Percentiles rank a stretch among this genome's conserved stretches.
phyloP scores from a whole-genome alignment of 306 rosid genomes.

The Ormosia semicastrata region DNA sequence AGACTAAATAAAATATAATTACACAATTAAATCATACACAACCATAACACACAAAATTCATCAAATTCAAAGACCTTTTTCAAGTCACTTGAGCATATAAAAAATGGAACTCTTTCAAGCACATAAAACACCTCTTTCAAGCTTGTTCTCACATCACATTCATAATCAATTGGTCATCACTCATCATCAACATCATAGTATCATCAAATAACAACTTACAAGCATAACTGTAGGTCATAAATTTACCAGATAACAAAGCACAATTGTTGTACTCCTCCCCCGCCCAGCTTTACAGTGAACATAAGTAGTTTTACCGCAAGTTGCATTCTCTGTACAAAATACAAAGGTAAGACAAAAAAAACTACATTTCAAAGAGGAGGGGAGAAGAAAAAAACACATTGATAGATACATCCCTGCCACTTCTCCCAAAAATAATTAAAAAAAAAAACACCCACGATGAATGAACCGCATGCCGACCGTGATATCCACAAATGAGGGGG shows the following conservation, averaged over 20 bases:
- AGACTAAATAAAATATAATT: too few species aligned
- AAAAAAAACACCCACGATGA: slow-evolving; percentile 56
- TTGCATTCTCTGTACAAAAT: slow-evolving; percentile 54
- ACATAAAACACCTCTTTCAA: too few species aligned
- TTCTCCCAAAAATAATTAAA: neutral
- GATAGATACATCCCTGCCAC: neutral
- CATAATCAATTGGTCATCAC: too few species aligned
- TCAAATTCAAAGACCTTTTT: too few species aligned
- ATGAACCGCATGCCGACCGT: slow-evolving; percentile 93
- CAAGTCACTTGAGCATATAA: too few species aligned
- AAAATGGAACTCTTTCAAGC: too few species aligned
- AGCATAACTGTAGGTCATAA: neutral
- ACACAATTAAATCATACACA: too few species aligned
- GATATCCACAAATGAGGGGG: slow-evolving; percentile 80
- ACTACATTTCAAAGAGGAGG: neutral
- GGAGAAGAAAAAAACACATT: neutral
- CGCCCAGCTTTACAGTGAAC: slow-evolving; percentile 99
- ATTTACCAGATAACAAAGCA: slow-evolving; percentile 94
- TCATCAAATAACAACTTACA: neutral
- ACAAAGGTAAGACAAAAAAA: neutral
- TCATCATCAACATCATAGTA: too few species aligned
- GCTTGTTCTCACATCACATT: too few species aligned
- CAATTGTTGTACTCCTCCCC: slow-evolving; percentile 96
- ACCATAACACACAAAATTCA: too few species aligned
- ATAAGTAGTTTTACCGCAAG: slow-evolving; percentile 75